Percentiles rank a stretch among this genome's conserved stretches.
phyloP scores from a whole-genome alignment of 495 filamentous ascomycete species.

The Daldinia grandis region DNA sequence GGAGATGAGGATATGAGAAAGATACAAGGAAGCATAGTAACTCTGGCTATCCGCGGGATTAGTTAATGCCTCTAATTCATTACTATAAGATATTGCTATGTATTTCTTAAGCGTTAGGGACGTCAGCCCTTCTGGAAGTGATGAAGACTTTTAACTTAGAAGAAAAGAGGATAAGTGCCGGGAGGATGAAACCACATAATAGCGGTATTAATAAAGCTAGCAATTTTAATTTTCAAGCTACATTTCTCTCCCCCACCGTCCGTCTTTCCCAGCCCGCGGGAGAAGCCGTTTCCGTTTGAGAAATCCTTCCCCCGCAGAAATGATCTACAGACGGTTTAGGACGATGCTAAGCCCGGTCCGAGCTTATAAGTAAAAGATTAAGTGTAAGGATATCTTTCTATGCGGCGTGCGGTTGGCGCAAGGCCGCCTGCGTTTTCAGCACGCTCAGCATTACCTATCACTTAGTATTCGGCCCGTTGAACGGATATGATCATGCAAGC shows the following conservation, averaged over 20 bases:
- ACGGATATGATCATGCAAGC: conserved; percentile 33
- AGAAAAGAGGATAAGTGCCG: conserved; percentile 14
- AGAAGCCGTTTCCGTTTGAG: conserved; percentile 31
- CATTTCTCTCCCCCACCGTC: background rate
- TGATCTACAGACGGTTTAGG: conserved; percentile 35
- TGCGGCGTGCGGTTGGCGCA: conserved; percentile 30
- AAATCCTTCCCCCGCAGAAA: conserved; percentile 36
- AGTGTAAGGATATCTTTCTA: conserved; percentile 32
- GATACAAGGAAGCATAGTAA: conserved; percentile 9
- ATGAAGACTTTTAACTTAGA: conserved; percentile 17
- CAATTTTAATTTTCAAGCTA: conserved; percentile 23
- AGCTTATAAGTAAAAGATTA: conserved; percentile 33
- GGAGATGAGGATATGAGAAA: conserved; percentile 23
- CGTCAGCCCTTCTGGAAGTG: background rate
- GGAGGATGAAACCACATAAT: conserved; percentile 11
- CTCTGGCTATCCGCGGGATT: conserved; percentile 12
- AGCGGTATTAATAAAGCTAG: conserved; percentile 14
- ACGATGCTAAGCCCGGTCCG: conserved; percentile 33
- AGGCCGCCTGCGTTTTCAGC: conserved; percentile 42
- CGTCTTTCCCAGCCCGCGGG: conserved; percentile 20
- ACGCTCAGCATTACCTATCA: conserved; percentile 29
- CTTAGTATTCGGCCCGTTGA: conserved; percentile 46
- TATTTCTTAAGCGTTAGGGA: background rate
- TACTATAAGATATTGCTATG: background rate
- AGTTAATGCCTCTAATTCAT: background rate